These are phyloP conservation scores for Suillus brevipes DNA, from an alignment of 768 basidiomycete genomes.

Conservation along the genomic window DNA sequence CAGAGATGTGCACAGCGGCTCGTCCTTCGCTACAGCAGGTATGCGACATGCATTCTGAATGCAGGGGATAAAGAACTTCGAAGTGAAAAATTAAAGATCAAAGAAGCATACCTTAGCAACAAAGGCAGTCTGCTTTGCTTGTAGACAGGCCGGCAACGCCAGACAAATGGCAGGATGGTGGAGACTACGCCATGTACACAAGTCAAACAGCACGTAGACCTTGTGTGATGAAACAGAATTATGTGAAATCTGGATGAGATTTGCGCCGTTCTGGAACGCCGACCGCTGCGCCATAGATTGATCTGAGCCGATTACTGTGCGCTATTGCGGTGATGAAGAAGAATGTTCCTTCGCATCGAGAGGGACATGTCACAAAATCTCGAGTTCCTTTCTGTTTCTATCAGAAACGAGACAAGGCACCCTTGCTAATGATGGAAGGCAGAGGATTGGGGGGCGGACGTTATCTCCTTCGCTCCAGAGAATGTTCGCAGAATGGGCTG, in stretches of 20 bases:
- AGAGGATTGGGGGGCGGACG: not conserved
- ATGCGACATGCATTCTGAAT: not conserved
- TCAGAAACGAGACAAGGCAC: not conserved
- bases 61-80: not conserved
- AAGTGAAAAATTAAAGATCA: slow-evolving; percentile 5
- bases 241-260: slow-evolving; percentile 1
- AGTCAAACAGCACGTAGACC: not conserved
- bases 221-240: slow-evolving; percentile 1
- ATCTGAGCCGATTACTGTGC: slow-evolving; percentile 1
- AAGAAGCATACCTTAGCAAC: slow-evolving; percentile 3
- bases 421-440: not conserved
- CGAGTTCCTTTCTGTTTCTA: not conserved
- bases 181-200: not conserved
- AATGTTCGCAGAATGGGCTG: not conserved
- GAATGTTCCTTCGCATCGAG: not conserved
- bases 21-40: not conserved
- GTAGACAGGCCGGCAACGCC: not conserved
- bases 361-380: not conserved
- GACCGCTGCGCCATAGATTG: not conserved
- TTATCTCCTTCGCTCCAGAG: not conserved
- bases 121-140: slow-evolving; percentile 2
- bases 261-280: not conserved
- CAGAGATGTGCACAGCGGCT: not conserved
- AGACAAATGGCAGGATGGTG: slow-evolving; percentile 1
- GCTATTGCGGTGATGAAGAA: slow-evolving; percentile 4